phyloP scores from a whole-genome alignment of 2,329 filamentous ascomycete genomes.

The Aspergillus melleus region DNA sequence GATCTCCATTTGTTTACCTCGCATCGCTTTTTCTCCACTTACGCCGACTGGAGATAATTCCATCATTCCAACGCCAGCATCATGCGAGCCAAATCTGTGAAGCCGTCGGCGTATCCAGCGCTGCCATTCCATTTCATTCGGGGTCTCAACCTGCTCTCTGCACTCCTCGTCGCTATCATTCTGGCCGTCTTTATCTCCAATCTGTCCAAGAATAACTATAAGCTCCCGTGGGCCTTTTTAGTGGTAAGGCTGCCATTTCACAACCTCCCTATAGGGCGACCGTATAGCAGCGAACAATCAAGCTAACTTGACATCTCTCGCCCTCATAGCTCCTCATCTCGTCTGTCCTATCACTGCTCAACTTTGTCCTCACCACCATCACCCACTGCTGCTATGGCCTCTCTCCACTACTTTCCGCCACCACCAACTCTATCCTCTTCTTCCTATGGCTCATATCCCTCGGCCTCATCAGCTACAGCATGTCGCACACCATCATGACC shows the following conservation, averaged over 20 bases:
- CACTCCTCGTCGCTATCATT: slow-evolving; percentile 55
- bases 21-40: background rate
- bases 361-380: slow-evolving; percentile 49
- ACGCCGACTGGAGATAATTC: background rate
- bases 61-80: slow-evolving; percentile 4
- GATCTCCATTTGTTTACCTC: background rate
- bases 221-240: slow-evolving; percentile 60
- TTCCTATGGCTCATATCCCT: slow-evolving; percentile 56
- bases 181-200: slow-evolving; percentile 58
- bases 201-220: slow-evolving; percentile 52
- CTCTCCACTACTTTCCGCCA: slow-evolving; percentile 52
- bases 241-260: slow-evolving; percentile 44
- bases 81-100: slow-evolving; percentile 34
- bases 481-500: slow-evolving; percentile 53
- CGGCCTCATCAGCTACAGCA: slow-evolving; percentile 55
- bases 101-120: slow-evolving; percentile 42
- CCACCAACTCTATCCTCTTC: slow-evolving; percentile 50
- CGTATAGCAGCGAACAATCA: slow-evolving; percentile 3
- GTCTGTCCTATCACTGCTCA: slow-evolving; percentile 53
- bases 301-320: background rate
- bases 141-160: slow-evolving; percentile 48
- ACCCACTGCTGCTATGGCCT: slow-evolving; percentile 55
- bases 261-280: background rate
- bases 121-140: slow-evolving; percentile 44
- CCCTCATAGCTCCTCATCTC: slow-evolving; percentile 50